Percentiles rank a stretch among this genome's conserved stretches.
These are phyloP conservation scores for Spongospora subterranea DNA, from an alignment of 208 protist species.

Conservation along the genomic window DNA sequence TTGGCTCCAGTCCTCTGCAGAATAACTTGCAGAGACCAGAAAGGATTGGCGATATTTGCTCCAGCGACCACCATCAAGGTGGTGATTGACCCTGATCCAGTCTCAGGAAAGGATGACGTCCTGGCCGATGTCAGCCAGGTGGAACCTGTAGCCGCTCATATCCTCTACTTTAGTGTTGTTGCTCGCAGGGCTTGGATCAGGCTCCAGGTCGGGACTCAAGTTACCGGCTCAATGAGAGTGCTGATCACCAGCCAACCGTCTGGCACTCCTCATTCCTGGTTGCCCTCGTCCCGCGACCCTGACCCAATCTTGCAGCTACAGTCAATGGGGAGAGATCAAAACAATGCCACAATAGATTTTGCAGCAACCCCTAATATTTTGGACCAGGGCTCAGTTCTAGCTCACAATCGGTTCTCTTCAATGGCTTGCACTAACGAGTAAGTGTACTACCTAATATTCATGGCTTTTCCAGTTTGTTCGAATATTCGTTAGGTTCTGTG, in stretches of 20 bases:
- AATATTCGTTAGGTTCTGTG: background rate
- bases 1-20: background rate
- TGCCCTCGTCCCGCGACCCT: background rate
- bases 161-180: conserved; percentile 7
- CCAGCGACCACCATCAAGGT: background rate
- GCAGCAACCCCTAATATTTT: background rate
- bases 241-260: background rate
- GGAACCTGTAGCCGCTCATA: background rate
- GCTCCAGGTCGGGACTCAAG: background rate
- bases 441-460: background rate
- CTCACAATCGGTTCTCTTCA: background rate
- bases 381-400: background rate
- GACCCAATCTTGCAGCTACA: background rate
- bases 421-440: background rate
- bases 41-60: background rate
- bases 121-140: background rate
- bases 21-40: background rate
- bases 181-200: background rate
- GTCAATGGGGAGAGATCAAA: background rate
- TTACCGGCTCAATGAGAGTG: background rate
- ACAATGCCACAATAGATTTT: too few species aligned
- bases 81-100: background rate
- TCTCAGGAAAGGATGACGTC: background rate
- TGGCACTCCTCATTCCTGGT: background rate
- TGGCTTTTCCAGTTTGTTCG: background rate